Conservation (phyloP, 208 protist genomes). For the Leishmania braziliensis region DNA sequence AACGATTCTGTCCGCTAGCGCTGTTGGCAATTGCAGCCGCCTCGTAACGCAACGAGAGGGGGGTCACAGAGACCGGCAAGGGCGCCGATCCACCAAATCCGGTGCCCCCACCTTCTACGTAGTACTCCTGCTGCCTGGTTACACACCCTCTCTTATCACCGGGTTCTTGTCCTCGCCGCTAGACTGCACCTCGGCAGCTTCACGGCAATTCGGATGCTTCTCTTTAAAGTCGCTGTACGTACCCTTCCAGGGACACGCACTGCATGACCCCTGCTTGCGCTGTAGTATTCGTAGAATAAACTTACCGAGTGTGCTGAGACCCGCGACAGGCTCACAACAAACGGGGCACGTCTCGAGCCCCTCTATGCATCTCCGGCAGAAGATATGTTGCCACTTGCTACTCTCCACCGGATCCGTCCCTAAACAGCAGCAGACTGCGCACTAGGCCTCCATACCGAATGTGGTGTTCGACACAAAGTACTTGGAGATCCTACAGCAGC, state of each 20-base stretch:
- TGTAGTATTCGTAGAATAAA: conserved; percentile 54
- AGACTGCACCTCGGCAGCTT: conserved; percentile 13
- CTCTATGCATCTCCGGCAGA: conserved; percentile 50
- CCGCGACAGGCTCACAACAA: conserved; percentile 38
- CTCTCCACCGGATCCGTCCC: conserved; percentile 55
- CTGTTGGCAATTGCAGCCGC: neutral
- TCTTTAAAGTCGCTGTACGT: conserved; percentile 53
- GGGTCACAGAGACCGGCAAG: neutral
- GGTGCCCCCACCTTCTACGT: conserved; percentile 27
- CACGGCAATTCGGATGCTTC: conserved; percentile 41
- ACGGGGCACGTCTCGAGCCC: conserved; percentile 44
- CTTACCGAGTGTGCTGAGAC: conserved; percentile 32
- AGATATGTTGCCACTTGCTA: conserved; percentile 60
- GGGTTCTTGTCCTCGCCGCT: conserved; percentile 3
- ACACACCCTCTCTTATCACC: conserved; percentile 8
- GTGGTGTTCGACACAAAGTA: conserved; percentile 48
- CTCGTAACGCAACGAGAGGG: neutral
- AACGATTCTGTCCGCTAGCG: neutral
- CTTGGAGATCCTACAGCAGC: conserved; percentile 31
- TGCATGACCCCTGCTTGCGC: conserved; percentile 46
- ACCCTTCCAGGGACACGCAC: conserved; percentile 56
- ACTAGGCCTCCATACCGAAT: conserved; percentile 50
- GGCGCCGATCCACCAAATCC: neutral
- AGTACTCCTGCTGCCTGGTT: conserved; percentile 39
- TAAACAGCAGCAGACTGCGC: conserved; percentile 46